These are phyloP conservation scores for Scedosporium aurantiacum DNA, from an alignment of 2,329 filamentous ascomycete genomes.

Conservation along the genomic window DNA sequence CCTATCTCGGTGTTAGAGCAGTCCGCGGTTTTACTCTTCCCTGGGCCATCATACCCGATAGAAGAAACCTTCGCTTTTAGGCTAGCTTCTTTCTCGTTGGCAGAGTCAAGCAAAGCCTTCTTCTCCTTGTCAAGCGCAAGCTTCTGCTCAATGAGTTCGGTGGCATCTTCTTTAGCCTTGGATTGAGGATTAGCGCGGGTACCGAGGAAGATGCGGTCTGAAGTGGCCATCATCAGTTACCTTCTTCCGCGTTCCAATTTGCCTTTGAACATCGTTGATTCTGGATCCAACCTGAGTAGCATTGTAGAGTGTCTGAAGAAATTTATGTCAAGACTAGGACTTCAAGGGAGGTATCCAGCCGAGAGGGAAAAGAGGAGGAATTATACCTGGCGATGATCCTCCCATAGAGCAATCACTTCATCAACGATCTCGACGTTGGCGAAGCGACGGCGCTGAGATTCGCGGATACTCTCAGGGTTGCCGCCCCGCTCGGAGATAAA, in stretches of 20 bases:
- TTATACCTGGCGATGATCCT: slow-evolving; percentile 64
- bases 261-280: slow-evolving; percentile 83
- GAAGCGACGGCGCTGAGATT: slow-evolving; percentile 75
- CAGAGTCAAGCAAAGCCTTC: slow-evolving; percentile 64
- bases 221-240: slow-evolving; percentile 8
- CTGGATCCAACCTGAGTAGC: slow-evolving; percentile 70
- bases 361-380: slow-evolving; percentile 22
- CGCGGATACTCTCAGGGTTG: slow-evolving; percentile 81
- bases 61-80: slow-evolving; percentile 70
- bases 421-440: slow-evolving; percentile 78
- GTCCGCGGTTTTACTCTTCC: background rate
- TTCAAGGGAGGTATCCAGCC: too few relatives aligned
- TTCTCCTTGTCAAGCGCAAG: slow-evolving; percentile 68
- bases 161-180: slow-evolving; percentile 72
- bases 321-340: background rate
- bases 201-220: background rate
- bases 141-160: slow-evolving; percentile 70
- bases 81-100: slow-evolving; percentile 61
- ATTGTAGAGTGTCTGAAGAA: slow-evolving; percentile 47
- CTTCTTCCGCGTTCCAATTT: slow-evolving; percentile 89
- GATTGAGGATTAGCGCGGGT: slow-evolving; percentile 21
- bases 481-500: slow-evolving; percentile 82
- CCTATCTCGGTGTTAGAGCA: slow-evolving; percentile 9
- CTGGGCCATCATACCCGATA: slow-evolving; percentile 61
- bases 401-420: slow-evolving; percentile 76